A percentile compares a stretch with the other conserved stretches of the same genome.
Conservation (phyloP, 2,329 filamentous ascomycete species). For the Tolypocladium cylindrosporum region DNA sequence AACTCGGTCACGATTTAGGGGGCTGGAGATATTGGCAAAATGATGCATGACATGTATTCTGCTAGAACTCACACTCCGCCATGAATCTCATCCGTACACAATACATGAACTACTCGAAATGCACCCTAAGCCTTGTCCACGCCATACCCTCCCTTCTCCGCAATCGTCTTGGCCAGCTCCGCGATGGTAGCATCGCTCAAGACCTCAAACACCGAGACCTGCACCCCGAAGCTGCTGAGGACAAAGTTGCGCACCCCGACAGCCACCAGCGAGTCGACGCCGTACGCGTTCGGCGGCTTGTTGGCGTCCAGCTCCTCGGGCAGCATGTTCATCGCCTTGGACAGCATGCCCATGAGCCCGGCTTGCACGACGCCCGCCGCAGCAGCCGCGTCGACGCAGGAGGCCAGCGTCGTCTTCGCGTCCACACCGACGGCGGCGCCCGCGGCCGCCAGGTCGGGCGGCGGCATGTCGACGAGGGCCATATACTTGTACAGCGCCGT, state of each 20-base stretch:
- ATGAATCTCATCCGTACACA: background rate
- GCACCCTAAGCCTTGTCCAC: background rate
- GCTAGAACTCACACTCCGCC: background rate
- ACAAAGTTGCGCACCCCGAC: constrained; percentile 45
- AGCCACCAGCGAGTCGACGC: constrained; percentile 42
- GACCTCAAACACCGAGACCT: constrained; percentile 38
- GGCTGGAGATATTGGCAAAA: no score
- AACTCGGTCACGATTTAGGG: no score
- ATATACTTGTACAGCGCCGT: constrained; percentile 39
- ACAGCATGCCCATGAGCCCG: constrained; percentile 29
- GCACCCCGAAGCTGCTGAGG: constrained; percentile 29
- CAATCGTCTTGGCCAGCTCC: constrained; percentile 26
- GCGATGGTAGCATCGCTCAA: constrained; percentile 30
- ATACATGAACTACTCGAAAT: background rate
- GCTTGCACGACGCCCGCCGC: constrained; percentile 23
- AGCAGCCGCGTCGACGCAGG: constrained; percentile 14
- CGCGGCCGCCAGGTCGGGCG: constrained; percentile 14
- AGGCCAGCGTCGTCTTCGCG: constrained; percentile 22
- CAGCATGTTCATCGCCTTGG: constrained; percentile 34
- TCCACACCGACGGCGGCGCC: constrained; percentile 8
- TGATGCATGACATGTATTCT: background rate
- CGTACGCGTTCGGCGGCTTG: constrained; percentile 32
- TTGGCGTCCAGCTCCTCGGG: constrained; percentile 32
- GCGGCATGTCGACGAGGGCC: constrained; percentile 35
- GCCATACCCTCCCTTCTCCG: constrained; percentile 19